Evolutionary conservation across 306 rosid species (phyloP), one percentile per base, ranked within the genome.

Genomic region (Cicer arietinum): DNA sequence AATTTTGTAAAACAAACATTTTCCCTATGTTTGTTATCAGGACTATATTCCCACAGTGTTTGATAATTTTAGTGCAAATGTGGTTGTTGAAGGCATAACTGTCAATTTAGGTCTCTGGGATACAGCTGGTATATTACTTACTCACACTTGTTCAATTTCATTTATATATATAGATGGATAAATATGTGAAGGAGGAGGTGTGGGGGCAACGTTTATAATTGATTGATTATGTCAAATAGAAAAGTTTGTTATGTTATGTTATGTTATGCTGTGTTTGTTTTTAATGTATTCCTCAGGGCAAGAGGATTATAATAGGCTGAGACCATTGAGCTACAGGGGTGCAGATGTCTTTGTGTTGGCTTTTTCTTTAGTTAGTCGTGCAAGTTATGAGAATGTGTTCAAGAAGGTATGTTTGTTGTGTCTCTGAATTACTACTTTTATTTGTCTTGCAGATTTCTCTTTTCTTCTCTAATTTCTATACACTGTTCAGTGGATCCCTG

Each of bases 241-340:
- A 61, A 61, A 73, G 77, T 25, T 67, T 84, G 76, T 61, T 73
- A n/a, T 60, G 41, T 61, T 37, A 25, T 40, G 67, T 80, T 16
- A 18, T 18, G 77, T 62, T 73, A n/a, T 60, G 41, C 56, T 37
- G 39, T 40, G 67, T 80, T 16, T 73, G 69, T 54, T 67, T 88
- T 57, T 14, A 59, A 70, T 84, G 46, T 45, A 5, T 76, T 82
- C 65, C 69, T 76, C 65, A 91, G 97, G 98, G 69, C 97, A 93
- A 87, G 97, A 93, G 80, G 98, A 93, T 84, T 93, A 89, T 87
- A 93, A 93, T 71, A 81, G 97, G 63, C 69, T 93, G 65, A 93
- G 98, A 88, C 98, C 98, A 54, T 84, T 93, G 84, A 93, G 98
- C 87, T 91, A 93, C 88, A 85, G 97, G 70, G 97, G 97, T n/a